phyloP scores from a whole-genome alignment of 257 asterid species.

The Solanum pennellii region DNA sequence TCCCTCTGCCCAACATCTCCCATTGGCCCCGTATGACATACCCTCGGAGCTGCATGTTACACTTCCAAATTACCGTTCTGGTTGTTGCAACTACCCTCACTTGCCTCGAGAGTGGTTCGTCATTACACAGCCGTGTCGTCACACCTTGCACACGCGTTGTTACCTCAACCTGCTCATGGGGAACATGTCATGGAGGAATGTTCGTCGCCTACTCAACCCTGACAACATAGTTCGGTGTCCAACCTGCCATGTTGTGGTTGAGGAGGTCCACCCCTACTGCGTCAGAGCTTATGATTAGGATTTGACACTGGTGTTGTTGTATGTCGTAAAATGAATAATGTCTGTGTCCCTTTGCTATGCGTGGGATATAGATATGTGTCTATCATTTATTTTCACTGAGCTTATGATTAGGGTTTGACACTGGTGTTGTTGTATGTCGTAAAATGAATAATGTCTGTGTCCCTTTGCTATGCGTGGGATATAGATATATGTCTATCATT shows the following conservation, averaged over 20 bases:
- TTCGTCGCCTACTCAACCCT: not conserved
- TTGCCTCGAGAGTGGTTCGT: not conserved
- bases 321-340: too few relatives aligned
- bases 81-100: not conserved
- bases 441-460: too few relatives aligned
- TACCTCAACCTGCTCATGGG: not conserved
- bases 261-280: not conserved
- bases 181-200: not conserved
- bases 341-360: too few relatives aligned
- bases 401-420: not conserved
- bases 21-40: too few relatives aligned
- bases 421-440: too few relatives aligned
- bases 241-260: not conserved
- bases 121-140: not conserved
- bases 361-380: too few relatives aligned
- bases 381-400: not conserved
- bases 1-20: too few relatives aligned
- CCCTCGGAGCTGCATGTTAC: too few relatives aligned
- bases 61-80: too few relatives aligned
- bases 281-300: not conserved
- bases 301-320: too few relatives aligned
- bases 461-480: too few relatives aligned
- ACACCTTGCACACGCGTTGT: not conserved
- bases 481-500: too few relatives aligned
- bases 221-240: not conserved